phyloP scores from a whole-genome alignment of 2,329 filamentous ascomycete species.

The Fusarium keratoplasticum region DNA sequence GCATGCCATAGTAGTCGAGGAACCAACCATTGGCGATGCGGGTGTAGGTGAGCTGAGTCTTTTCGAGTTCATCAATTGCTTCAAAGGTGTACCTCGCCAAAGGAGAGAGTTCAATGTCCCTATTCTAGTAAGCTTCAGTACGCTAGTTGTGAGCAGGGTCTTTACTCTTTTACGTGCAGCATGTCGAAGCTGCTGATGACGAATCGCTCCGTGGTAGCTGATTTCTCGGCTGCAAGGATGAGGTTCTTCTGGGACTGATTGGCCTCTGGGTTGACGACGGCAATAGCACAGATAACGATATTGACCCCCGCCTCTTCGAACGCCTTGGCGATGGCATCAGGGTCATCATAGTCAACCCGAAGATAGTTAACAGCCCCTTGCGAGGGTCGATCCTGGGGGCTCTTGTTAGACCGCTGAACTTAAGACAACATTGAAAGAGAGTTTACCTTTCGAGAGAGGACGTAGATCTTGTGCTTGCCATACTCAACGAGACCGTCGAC shows the following conservation, averaged over 20 bases:
- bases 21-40: slow-evolving; percentile 41
- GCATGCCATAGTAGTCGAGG: slow-evolving; percentile 45
- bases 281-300: slow-evolving; percentile 36
- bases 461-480: slow-evolving; percentile 28
- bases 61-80: slow-evolving; percentile 28
- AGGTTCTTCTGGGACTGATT: slow-evolving; percentile 35
- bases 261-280: slow-evolving; percentile 23
- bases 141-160: too few relatives aligned
- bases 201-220: slow-evolving; percentile 19
- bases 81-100: slow-evolving; percentile 39
- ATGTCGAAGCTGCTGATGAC: slow-evolving; percentile 40
- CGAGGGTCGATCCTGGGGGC: background rate
- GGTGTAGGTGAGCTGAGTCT: slow-evolving; percentile 19
- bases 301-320: slow-evolving; percentile 18
- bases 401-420: background rate
- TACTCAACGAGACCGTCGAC: slow-evolving; percentile 31
- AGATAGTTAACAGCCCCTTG: slow-evolving; percentile 14
- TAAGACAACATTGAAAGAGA: too few relatives aligned
- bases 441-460: slow-evolving; percentile 21
- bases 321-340: background rate
- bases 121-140: too few relatives aligned
- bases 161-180: slow-evolving; percentile 33
- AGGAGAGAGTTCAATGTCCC: slow-evolving; percentile 33
- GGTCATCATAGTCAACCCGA: slow-evolving; percentile 21
- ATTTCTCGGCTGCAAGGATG: slow-evolving; percentile 24